Evolutionary conservation across 2,329 filamentous ascomycete genomes (phyloP).

Genomic region (Microcyclospora pomicola): DNA sequence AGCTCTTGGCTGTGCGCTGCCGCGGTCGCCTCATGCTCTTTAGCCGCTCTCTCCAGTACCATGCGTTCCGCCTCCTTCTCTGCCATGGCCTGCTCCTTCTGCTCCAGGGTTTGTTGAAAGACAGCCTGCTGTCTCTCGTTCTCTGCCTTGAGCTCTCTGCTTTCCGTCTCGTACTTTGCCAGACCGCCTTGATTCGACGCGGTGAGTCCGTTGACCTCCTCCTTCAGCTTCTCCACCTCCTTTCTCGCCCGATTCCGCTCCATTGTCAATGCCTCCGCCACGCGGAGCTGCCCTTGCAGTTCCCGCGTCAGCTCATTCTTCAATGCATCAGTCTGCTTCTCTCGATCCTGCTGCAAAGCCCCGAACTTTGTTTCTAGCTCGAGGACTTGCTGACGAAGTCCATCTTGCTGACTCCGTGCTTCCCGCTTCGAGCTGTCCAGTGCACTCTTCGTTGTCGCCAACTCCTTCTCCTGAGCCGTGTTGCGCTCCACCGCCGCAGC

Average conservation of each 20-base stretch:
- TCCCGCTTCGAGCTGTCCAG: too few relatives aligned
- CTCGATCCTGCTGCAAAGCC: slow-evolving; percentile 1
- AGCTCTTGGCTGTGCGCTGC: too few relatives aligned
- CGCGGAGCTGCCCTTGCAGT: slow-evolving; percentile 3
- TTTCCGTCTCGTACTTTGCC: background rate
- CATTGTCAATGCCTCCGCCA: slow-evolving; percentile 3
- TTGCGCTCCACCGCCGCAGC: too few relatives aligned
- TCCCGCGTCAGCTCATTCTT: slow-evolving; percentile 2
- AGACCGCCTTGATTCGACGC: background rate
- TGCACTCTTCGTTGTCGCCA: too few relatives aligned
- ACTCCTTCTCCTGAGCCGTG: too few relatives aligned
- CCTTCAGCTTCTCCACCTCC: slow-evolving; percentile 1
- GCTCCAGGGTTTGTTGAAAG: background rate
- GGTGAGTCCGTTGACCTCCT: slow-evolving; percentile 1
- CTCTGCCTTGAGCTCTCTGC: background rate
- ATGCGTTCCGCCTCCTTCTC: slow-evolving; percentile 1
- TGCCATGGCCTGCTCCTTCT: background rate
- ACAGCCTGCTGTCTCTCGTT: background rate
- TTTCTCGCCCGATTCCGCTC: slow-evolving; percentile 3
- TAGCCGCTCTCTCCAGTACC: background rate
- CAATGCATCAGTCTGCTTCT: background rate
- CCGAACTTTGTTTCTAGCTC: slow-evolving; percentile 1
- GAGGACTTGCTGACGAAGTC: background rate
- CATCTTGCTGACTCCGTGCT: too few relatives aligned
- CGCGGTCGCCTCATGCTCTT: background rate